Evolutionary conservation across 768 basidiomycete genomes (phyloP).

Genomic region (Pholiota microspora): DNA sequence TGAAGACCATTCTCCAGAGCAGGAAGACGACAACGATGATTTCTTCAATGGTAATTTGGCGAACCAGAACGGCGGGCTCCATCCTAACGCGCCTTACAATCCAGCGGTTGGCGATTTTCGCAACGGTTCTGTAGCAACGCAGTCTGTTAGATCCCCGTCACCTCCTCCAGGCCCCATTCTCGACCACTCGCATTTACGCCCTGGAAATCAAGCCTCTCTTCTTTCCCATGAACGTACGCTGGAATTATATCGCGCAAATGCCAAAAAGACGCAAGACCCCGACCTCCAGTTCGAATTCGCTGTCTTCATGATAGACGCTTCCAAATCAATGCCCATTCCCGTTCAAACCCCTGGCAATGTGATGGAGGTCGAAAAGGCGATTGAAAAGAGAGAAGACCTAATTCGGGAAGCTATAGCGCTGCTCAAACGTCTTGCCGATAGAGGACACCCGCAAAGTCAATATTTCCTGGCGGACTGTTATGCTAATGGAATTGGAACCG

Average conservation of each 20-base stretch:
- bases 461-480: slow-evolving; percentile 99
- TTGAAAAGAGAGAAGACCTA: slow-evolving; percentile 84
- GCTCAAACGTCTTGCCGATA: slow-evolving; percentile 88
- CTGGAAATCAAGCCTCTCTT: slow-evolving; percentile 89
- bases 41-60: slow-evolving; percentile 44
- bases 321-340: slow-evolving; percentile 84
- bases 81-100: slow-evolving; percentile 30
- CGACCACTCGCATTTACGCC: slow-evolving; percentile 90
- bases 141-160: slow-evolving; percentile 65
- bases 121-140: slow-evolving; percentile 43
- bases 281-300: slow-evolving; percentile 98
- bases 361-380: slow-evolving; percentile 76
- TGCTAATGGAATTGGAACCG: slow-evolving; percentile 95
- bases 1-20: slow-evolving; percentile 37
- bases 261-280: slow-evolving; percentile 98
- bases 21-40: slow-evolving; percentile 47
- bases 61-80: slow-evolving; percentile 27
- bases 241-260: slow-evolving; percentile 95
- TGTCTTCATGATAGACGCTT: slow-evolving; percentile 97
- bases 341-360: slow-evolving; percentile 67
- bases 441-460: slow-evolving; percentile 92
- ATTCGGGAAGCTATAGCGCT: slow-evolving; percentile 84
- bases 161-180: slow-evolving; percentile 70
- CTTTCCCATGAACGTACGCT: slow-evolving; percentile 95
- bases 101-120: slow-evolving; percentile 28